Base-by-base conservation (phyloP, 768 basidiomycete species). In the Leccinum variicolor region DNA sequence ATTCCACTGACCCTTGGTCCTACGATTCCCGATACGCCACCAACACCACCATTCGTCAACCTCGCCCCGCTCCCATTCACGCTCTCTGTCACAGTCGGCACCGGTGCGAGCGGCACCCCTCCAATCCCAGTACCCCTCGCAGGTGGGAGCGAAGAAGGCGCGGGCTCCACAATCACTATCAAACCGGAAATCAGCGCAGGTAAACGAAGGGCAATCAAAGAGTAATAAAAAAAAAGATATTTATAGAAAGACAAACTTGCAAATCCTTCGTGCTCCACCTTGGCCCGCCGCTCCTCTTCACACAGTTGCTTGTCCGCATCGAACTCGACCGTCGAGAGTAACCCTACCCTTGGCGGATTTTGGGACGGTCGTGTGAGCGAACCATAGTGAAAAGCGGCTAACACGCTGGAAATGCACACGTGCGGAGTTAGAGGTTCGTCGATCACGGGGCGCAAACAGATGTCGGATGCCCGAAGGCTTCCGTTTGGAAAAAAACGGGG, bases 351-450 rank as follows among this genome's bases (percentile, higher is more conserved):
- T 2, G 90, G 85, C 3, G 82, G 81, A 65, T 90, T 87, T 57
- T 73, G 73, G 1, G 86, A 87, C 1, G 89, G 89, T 57, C 84
- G 78, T 0, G 80, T 81, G 41, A 90, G 67, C 62, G 90, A 88
- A 7, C 90, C 90, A 66, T 83, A 90, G 69, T 90, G 81, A 66
- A 84, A 91, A 21, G 87, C 73, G 11, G 84, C 78, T 17, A 90
- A 64, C 7, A 84, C 86, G 14, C 90, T 89, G 61, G n/a, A 43
- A 41, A 41, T 19, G n/a, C 11, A 57, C 51, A 25, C 41, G 17
- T 28, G 26, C 4, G 28, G 6, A 15, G 14, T 26, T 15, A 29
- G 31, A 50, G 50, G 25, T 43, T 29, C 26, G 39, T 33, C 41
- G 11, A n/a, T 39, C 36, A 39, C 36, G 17, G 9, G 36, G 17